Percentiles rank a stretch among this genome's conserved stretches.
Conservation (phyloP, 805 yeast genomes). For the Yarrowia yakushimensis region DNA sequence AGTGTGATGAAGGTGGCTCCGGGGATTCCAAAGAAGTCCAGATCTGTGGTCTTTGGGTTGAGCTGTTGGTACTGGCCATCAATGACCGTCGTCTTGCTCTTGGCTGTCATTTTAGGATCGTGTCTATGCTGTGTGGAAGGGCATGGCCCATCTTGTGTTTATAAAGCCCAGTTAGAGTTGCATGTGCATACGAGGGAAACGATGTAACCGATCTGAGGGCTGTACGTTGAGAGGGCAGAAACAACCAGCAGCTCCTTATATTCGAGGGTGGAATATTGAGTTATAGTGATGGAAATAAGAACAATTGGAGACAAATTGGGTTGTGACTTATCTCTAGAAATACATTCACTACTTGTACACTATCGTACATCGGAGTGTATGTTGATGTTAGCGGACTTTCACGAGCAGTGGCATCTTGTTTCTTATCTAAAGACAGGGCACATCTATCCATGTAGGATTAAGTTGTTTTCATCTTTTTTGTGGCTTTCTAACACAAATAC, state of each 20-base stretch:
- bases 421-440: no score
- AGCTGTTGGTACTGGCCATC: constrained; percentile 25
- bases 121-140: neutral
- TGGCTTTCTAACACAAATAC: no score
- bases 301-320: no score
- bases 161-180: constrained; percentile 16
- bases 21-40: constrained; percentile 72
- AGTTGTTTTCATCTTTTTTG: no score
- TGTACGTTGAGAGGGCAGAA: neutral
- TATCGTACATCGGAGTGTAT: no score
- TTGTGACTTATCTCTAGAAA: no score
- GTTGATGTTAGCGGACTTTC: no score
- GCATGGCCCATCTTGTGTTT: neutral
- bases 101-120: neutral
- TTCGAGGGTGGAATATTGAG: no score
- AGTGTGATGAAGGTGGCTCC: constrained; percentile 69
- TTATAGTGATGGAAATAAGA: no score
- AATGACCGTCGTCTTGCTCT: neutral
- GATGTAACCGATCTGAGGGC: neutral
- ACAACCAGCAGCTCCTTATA: neutral
- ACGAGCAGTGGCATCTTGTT: no score
- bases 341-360: no score
- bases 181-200: constrained; percentile 15
- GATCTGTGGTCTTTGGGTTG: constrained; percentile 68
- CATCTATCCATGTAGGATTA: no score